Evolutionary conservation across 2,329 filamentous ascomycete species (phyloP), one percentile per base, ranked within the genome.

Genomic region (Penicillium rolfsii): DNA sequence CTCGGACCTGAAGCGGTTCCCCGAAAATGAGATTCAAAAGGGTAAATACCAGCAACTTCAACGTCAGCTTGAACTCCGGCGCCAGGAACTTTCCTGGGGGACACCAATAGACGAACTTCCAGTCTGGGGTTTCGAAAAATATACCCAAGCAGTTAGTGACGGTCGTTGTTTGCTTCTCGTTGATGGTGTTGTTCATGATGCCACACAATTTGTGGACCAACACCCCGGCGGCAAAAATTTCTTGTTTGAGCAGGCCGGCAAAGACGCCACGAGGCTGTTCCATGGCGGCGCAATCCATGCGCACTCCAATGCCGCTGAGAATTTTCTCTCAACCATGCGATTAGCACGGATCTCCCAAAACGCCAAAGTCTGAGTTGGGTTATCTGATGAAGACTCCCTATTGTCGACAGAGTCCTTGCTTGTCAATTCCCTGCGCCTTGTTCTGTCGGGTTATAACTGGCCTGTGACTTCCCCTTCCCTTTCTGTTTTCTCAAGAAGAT

Each of bases 271-370:
- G 5, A 40, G 24, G 16, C n/a, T 56, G 14, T 56, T 49, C 22
- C 30, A 56, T 36, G 43, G 55, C 5, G n/a, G n/a, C 41, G 33
- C 19, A 38, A 52, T 57, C 28, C 46, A 57, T 43, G 36, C 35
- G 35, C 48, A 58, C 35, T 58, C 56, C 8, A 56, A 48, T 16
- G 54, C 54, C 12, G 54, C 54, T 16, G 30, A 26, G 3, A 49
- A 56, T 49, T 9, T 56, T 11, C 54, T 56, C n/a, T 56, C 54
- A 9, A 49, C 43, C 5, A 49, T 56, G 54, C 43, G 54, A 16
- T 36, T 56, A 14, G 54, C 48, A n/a, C 35, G 30, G 33, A 36
- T 52, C 35, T 6, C 35, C 12, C 35, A 36, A 12, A 36, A 11
- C 14, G 12, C 35, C 11, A 36, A 36, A 36, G 5, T 36, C 12